These are phyloP conservation scores for Suhomyces terraborum DNA, from an alignment of 1,139 yeast genomes.

Conservation along the genomic window DNA sequence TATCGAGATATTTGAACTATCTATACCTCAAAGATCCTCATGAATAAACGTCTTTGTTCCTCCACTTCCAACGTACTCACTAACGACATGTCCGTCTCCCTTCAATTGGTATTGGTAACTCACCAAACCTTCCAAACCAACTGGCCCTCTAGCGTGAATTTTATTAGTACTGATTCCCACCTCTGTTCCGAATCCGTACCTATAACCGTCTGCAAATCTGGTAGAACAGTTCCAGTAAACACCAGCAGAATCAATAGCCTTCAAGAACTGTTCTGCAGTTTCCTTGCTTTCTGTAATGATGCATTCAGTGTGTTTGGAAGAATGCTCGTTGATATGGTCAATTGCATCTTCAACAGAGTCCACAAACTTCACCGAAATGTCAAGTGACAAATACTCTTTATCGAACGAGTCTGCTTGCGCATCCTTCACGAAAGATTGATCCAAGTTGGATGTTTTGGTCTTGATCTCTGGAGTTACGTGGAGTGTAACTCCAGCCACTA, in stretches of 20 bases:
- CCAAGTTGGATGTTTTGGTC: constrained; percentile 16
- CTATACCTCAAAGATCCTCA: constrained; percentile 52
- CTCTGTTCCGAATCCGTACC: constrained; percentile 98
- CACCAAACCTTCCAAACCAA: constrained; percentile 94
- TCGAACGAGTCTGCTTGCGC: constrained; percentile 59
- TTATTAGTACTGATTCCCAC: constrained; percentile 97
- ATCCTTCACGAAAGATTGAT: constrained; percentile 26
- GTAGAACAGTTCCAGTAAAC: constrained; percentile 99
- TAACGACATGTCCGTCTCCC: constrained; percentile 90
- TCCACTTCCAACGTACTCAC: constrained; percentile 91
- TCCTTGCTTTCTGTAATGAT: constrained; percentile 75
- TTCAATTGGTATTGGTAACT: constrained; percentile 91
- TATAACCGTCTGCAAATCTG: constrained; percentile 96
- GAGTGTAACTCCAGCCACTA: constrained; percentile 68
- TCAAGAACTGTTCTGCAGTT: constrained; percentile 73
- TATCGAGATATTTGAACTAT: no score
- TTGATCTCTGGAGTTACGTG: constrained; percentile 64
- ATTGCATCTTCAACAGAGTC: constrained; percentile 68
- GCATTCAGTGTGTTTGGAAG: constrained; percentile 95
- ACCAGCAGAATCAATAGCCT: constrained; percentile 92
- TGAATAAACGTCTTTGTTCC: constrained; percentile 82
- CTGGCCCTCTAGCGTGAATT: constrained; percentile 98
- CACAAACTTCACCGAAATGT: constrained; percentile 72
- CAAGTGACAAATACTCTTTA: constrained; percentile 80
- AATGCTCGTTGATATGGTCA: constrained; percentile 80